Conservation (phyloP, 2,329 filamentous ascomycete species). For the Ophiostoma montium region DNA sequence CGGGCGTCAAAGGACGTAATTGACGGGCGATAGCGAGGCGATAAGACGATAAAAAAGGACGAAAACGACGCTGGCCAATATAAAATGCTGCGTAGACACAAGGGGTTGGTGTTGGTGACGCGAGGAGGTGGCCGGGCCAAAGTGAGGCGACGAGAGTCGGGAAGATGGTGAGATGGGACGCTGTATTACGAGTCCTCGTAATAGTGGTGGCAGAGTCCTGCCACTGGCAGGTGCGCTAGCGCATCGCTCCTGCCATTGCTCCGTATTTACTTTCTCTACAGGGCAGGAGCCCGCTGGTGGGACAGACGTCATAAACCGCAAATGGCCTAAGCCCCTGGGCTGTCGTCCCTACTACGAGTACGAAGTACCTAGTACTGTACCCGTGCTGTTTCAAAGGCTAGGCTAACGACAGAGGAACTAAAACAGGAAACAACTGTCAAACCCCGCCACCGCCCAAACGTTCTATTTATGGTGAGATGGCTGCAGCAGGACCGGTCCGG, state of each 20-base stretch:
- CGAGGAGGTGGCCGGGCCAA: slow-evolving; percentile 1
- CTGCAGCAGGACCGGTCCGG: too few species aligned
- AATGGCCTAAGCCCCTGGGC: neutral
- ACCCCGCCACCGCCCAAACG: neutral
- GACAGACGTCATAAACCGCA: slow-evolving; percentile 4
- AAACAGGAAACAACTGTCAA: neutral
- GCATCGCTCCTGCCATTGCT: neutral
- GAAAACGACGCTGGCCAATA: neutral
- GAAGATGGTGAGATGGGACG: neutral
- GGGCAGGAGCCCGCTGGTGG: neutral
- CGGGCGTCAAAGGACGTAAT: neutral
- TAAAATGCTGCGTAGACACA: neutral
- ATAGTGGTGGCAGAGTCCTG: neutral
- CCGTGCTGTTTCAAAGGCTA: neutral
- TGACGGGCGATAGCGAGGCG: neutral
- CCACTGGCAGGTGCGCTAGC: neutral
- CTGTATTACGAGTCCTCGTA: too few species aligned
- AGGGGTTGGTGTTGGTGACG: neutral
- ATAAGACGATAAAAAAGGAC: neutral
- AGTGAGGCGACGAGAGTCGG: neutral
- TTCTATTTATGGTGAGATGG: slow-evolving; percentile 1
- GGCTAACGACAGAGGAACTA: neutral
- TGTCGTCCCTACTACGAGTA: neutral
- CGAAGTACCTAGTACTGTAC: too few species aligned
- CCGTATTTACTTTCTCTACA: neutral